Evolutionary conservation across 2,329 filamentous ascomycete genomes (phyloP).

Genomic region (Epicoccum sorghinum): DNA sequence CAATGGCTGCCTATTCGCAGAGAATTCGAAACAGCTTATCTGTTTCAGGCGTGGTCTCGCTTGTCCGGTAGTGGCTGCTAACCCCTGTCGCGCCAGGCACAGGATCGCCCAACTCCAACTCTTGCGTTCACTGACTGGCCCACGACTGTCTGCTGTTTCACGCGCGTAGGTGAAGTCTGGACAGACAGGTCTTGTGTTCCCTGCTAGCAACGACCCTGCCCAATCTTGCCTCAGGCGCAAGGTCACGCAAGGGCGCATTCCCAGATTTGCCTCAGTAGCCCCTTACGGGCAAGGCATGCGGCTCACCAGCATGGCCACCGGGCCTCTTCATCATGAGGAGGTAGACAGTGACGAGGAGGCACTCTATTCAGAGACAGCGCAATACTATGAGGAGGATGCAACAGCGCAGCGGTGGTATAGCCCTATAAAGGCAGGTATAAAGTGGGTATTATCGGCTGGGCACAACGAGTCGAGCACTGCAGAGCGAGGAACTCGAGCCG

Average conservation of each 20-base stretch:
- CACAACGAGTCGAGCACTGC: conserved; percentile 26
- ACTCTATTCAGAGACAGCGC: conserved; percentile 23
- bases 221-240: conserved; percentile 30
- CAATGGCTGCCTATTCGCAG: conserved; percentile 21
- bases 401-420: conserved; percentile 29
- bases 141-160: conserved; percentile 42
- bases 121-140: conserved; percentile 35
- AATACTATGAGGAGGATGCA: conserved; percentile 27
- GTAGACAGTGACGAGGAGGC: conserved; percentile 34
- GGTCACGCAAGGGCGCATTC: conserved; percentile 39
- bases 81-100: conserved; percentile 28
- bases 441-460: conserved; percentile 34
- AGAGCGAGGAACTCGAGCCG: conserved; percentile 37
- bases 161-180: conserved; percentile 27
- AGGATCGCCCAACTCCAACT: conserved; percentile 35
- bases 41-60: conserved; percentile 18
- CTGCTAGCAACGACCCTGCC: conserved; percentile 29
- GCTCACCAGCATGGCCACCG: conserved; percentile 31
- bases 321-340: conserved; percentile 31
- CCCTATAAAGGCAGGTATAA: conserved; percentile 34
- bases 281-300: conserved; percentile 28
- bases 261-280: conserved; percentile 25
- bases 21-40: conserved; percentile 12
- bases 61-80: conserved; percentile 23
- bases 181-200: conserved; percentile 31